Conservation (phyloP, 768 basidiomycete species). For the Leccinum variicolor region DNA sequence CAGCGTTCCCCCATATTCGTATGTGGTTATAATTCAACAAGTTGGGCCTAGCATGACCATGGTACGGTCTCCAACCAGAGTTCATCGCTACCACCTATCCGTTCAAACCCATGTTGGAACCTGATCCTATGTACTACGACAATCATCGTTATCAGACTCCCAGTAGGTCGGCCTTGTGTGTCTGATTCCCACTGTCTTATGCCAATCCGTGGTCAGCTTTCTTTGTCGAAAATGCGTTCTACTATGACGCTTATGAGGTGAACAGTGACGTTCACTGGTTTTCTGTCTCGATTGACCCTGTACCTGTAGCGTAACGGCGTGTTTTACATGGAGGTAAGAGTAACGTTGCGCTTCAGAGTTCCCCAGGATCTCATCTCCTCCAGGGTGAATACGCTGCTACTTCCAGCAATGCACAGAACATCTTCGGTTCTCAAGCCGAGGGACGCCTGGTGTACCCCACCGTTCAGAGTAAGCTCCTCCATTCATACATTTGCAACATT, state of each 20-base stretch:
- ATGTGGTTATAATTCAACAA: conserved; percentile 11
- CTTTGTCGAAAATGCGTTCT: conserved; percentile 47
- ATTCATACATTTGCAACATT: background rate
- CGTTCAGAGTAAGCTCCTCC: conserved; percentile 41
- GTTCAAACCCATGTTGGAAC: conserved; percentile 43
- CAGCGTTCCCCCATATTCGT: conserved; percentile 52
- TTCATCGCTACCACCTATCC: conserved; percentile 54
- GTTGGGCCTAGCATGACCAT: conserved; percentile 6
- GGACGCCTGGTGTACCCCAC: conserved; percentile 56
- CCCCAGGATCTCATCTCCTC: background rate
- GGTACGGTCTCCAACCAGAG: conserved; percentile 29
- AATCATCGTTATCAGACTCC: conserved; percentile 58
- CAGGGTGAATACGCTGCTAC: conserved; percentile 58
- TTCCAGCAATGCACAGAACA: conserved; percentile 46
- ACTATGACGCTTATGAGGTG: conserved; percentile 47
- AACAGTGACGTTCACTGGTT: background rate
- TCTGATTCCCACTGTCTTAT: background rate
- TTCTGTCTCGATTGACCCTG: background rate
- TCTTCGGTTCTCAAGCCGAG: conserved; percentile 39
- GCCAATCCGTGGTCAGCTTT: conserved; percentile 23
- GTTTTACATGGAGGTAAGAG: conserved; percentile 43
- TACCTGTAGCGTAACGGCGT: conserved; percentile 50
- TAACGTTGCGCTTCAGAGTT: background rate
- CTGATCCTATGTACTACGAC: conserved; percentile 52
- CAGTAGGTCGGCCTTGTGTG: background rate